A percentile compares a stretch with the other conserved stretches of the same genome.
These are phyloP conservation scores for Pezicula radicicola DNA, from an alignment of 2,329 filamentous ascomycete species.

Conservation along the genomic window DNA sequence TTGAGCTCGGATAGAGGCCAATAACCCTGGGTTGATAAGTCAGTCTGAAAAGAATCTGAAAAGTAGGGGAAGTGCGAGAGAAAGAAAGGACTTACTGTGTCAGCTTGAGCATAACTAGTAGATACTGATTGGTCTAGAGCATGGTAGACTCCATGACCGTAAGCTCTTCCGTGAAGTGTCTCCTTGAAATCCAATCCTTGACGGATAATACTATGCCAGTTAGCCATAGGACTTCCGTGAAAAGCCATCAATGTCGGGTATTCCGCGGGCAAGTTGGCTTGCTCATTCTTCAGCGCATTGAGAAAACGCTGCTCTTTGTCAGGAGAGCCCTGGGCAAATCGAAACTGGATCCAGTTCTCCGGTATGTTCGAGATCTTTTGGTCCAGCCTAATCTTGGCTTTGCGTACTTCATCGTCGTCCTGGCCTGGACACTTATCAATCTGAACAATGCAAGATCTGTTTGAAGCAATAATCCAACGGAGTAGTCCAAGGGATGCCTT, in stretches of 20 bases:
- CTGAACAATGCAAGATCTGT: constrained; percentile 81
- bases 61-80: background rate
- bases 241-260: constrained; percentile 79
- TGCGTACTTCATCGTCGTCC: constrained; percentile 16
- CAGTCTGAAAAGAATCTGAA: no score
- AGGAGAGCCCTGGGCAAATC: constrained; percentile 83
- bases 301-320: constrained; percentile 81
- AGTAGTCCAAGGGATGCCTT: constrained; percentile 66
- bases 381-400: constrained; percentile 21
- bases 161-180: constrained; percentile 62
- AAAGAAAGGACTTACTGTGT: constrained; percentile 10
- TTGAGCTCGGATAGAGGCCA: constrained; percentile 70
- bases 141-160: constrained; percentile 81
- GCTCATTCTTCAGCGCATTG: constrained; percentile 51
- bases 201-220: constrained; percentile 90
- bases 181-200: constrained; percentile 73
- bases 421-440: constrained; percentile 47
- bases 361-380: constrained; percentile 56
- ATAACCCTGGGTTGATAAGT: constrained; percentile 3
- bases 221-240: constrained; percentile 74
- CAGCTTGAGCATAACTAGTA: constrained; percentile 12
- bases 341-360: constrained; percentile 71
- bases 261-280: constrained; percentile 26
- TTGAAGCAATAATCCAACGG: constrained; percentile 87
- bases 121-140: constrained; percentile 58